Conservation (phyloP, 257 asterid genomes). For the Nicotiana benthamiana region DNA sequence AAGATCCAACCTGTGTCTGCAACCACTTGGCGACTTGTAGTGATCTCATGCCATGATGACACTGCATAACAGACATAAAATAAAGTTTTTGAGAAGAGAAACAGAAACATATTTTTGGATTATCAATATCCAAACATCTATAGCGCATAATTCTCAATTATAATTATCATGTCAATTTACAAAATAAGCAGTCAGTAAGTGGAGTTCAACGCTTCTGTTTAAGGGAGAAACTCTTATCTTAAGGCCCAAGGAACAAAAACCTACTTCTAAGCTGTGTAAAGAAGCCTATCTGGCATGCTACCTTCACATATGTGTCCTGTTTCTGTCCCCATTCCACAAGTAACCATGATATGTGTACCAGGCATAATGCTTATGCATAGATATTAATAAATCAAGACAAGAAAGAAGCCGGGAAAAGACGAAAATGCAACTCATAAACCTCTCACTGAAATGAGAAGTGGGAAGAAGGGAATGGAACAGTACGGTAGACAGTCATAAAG, state of each 20-base stretch:
- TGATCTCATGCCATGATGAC: conserved; percentile 93
- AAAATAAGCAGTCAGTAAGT: background rate
- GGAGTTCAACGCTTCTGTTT: background rate
- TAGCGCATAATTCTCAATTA: background rate
- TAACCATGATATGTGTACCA: background rate
- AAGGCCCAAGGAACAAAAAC: background rate
- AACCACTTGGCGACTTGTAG: conserved; percentile 94
- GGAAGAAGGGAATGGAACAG: too few species aligned
- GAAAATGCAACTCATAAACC: too few species aligned
- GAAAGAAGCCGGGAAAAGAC: too few species aligned
- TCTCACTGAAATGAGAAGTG: too few species aligned
- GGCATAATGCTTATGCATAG: too few species aligned
- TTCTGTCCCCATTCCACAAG: background rate
- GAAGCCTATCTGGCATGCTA: background rate
- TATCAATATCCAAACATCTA: background rate
- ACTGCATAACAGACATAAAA: conserved; percentile 39
- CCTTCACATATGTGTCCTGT: too few species aligned
- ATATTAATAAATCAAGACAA: too few species aligned
- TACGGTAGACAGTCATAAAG: too few species aligned
- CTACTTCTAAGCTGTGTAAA: background rate
- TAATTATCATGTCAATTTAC: background rate
- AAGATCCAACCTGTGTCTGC: conserved; percentile 68
- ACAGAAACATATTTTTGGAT: background rate
- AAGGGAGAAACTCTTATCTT: background rate
- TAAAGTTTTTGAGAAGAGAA: conserved; percentile 3